phyloP scores from a whole-genome alignment of 495 filamentous ascomycete genomes.

The Letharia lupina region DNA sequence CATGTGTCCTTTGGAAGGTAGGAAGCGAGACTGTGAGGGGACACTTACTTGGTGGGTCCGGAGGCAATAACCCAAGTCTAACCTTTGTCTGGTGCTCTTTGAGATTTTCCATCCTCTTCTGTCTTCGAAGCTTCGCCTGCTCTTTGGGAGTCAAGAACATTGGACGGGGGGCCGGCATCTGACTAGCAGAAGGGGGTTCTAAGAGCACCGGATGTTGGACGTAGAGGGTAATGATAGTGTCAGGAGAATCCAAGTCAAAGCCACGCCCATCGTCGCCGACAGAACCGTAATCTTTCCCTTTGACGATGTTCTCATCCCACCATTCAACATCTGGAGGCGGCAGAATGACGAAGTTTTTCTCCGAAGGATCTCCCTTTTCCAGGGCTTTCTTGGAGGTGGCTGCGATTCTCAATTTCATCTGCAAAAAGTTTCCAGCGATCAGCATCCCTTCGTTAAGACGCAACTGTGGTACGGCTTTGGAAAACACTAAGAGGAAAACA shows the following conservation, averaged over 20 bases:
- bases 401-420: constrained; percentile 85
- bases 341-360: constrained; percentile 79
- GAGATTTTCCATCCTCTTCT: constrained; percentile 80
- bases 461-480: background rate
- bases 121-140: constrained; percentile 81
- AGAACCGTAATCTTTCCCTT: constrained; percentile 61
- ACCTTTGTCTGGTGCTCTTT: constrained; percentile 97
- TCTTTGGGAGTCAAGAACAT: constrained; percentile 90
- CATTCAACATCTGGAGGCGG: constrained; percentile 86
- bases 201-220: constrained; percentile 91
- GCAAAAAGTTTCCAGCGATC: background rate
- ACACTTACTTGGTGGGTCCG: constrained; percentile 55
- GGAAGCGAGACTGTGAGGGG: background rate
- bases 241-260: constrained; percentile 56
- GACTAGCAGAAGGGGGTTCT: constrained; percentile 82
- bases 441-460: background rate
- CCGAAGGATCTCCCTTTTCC: constrained; percentile 83
- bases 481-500: background rate
- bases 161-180: constrained; percentile 68
- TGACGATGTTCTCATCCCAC: constrained; percentile 90
- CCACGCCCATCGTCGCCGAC: constrained; percentile 47
- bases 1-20: background rate
- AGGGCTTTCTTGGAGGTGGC: constrained; percentile 74
- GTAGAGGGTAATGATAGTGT: constrained; percentile 80
- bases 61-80: constrained; percentile 75